Base-by-base conservation (phyloP, 306 rosid genomes). In the Aeschynomene evenia region DNA sequence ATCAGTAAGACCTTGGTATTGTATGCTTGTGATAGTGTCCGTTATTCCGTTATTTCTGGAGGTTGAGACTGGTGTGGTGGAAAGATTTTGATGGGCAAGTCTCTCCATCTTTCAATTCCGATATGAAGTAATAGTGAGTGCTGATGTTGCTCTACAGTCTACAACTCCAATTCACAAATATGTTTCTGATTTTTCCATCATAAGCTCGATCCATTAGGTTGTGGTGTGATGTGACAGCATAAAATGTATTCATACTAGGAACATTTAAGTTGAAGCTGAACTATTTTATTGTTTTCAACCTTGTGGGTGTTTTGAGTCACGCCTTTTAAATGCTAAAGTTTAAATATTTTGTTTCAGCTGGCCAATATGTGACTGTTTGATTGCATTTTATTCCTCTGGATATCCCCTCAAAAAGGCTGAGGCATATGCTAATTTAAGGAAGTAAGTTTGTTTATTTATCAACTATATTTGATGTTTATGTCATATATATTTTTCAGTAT, bases 291-390 rank as follows among this genome's bases (percentile, higher is more conserved):
- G 56, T 39, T 63, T 20, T 49, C 61, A 28, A 50, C 37, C 40
- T 52, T 73, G 9, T 36, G 18, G 50, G 43, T 56, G 39, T n/a
- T 21, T 53, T 42, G 46, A 49, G 40, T 56, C 50, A 28, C 31
- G 50, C 20, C 24, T 6, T 70, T 13, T 73, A 36, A 53, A 61
- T 60, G 67, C 29, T 82, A 45, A 50, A 67, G 63, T 62, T 71
- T 54, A 63, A 53, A 12, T 31, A 11, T 68, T 31, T 59, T 76
- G n/a, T 86, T 81, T 84, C 96, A 95, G 99, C 73, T 95, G 99
- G 99, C 97, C 97, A 45, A 34, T 83, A 72, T 95, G 96, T 72
- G 97, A 95, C 70, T 89, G 99, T 84, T 85, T 95, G 89, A 91
- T 95, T 82, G 97, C 96, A 77, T 95, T 95, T 78, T 70, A 95